Percentiles rank a stretch among this genome's conserved stretches.
These are phyloP conservation scores for Stereocaulon alpinum DNA, from an alignment of 495 filamentous ascomycete genomes.

Conservation along the genomic window DNA sequence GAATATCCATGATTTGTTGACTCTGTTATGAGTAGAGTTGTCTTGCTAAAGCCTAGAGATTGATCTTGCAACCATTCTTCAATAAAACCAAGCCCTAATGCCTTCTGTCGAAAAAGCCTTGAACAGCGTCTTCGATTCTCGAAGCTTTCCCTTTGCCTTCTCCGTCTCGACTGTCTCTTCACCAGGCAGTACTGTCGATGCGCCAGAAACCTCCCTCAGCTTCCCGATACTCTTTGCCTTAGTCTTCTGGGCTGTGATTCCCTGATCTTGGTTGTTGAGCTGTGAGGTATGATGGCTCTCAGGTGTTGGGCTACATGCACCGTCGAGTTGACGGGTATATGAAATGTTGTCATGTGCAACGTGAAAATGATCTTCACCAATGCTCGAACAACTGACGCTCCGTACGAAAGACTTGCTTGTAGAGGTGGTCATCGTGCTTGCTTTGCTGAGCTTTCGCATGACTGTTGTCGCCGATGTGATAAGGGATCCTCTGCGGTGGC, in stretches of 20 bases:
- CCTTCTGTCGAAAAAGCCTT: constrained; percentile 33
- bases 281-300: not conserved
- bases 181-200: not conserved
- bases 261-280: not conserved
- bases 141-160: not conserved
- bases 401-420: constrained; percentile 25
- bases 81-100: constrained; percentile 35
- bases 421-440: constrained; percentile 55
- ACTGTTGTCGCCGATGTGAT: constrained; percentile 65
- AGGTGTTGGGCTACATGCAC: not conserved
- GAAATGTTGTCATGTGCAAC: not conserved
- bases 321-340: not conserved
- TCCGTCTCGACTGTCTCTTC: not conserved
- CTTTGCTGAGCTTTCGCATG: constrained; percentile 74
- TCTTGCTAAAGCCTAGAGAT: too few species aligned
- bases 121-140: constrained; percentile 27
- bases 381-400: constrained; percentile 1
- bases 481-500: constrained; percentile 51
- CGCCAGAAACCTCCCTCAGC: not conserved
- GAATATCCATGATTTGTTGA: not conserved
- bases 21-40: not conserved
- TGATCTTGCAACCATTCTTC: not conserved
- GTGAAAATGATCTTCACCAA: not conserved
- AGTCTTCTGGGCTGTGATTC: not conserved
- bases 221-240: not conserved